phyloP scores from a whole-genome alignment of 306 rosid species.

The Quercus berberidifolia region DNA sequence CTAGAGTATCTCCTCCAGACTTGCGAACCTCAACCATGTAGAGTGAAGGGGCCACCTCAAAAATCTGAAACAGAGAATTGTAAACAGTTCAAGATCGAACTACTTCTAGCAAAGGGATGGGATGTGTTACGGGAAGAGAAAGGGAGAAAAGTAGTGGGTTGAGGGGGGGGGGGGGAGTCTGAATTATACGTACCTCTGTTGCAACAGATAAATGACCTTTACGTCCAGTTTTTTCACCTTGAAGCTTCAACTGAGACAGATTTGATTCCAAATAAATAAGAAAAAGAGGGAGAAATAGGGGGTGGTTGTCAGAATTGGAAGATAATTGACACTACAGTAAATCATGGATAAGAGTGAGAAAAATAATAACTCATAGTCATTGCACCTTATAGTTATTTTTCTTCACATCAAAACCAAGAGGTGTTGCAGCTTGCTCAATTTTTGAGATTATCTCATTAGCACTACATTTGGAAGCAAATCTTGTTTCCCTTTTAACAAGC shows the following conservation, averaged over 20 bases:
- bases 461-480: slow-evolving; percentile 86
- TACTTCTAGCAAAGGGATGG: not conserved
- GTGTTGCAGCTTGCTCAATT: slow-evolving; percentile 75
- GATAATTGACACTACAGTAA: not conserved
- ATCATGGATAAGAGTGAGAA: not conserved
- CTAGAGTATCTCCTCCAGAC: slow-evolving; percentile 85
- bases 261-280: not conserved
- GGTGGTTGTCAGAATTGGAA: slow-evolving; percentile 15
- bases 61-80: slow-evolving; percentile 47
- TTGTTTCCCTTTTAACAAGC: slow-evolving; percentile 73
- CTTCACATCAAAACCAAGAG: slow-evolving; percentile 90
- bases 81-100: slow-evolving; percentile 5
- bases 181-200: slow-evolving; percentile 63
- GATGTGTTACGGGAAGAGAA: not conserved
- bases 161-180: not conserved
- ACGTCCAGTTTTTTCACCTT: slow-evolving; percentile 86
- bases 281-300: not conserved
- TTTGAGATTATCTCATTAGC: slow-evolving; percentile 83
- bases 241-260: slow-evolving; percentile 68
- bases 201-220: slow-evolving; percentile 90
- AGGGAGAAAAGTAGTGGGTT: not conserved
- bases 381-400: slow-evolving; percentile 80
- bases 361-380: not conserved
- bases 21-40: slow-evolving; percentile 93
- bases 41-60: slow-evolving; percentile 91